Conservation (phyloP, 495 filamentous ascomycete genomes). For the Pseudevernia furfuracea region DNA sequence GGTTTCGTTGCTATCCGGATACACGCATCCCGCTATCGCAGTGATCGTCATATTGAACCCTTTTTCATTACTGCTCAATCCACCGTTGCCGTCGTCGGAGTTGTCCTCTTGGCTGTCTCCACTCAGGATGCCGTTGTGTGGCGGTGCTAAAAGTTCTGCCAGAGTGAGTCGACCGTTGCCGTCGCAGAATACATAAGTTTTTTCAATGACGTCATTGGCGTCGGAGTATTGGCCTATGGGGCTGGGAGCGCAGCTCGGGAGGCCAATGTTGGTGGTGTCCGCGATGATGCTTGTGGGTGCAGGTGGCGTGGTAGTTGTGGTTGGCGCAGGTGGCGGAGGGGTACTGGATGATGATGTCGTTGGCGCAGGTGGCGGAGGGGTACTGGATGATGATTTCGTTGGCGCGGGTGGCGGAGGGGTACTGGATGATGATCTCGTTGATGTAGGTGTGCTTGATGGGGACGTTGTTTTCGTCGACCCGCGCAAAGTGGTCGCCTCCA, state of each 20-base stretch:
- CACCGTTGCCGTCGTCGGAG: neutral
- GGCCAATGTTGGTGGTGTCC: neutral
- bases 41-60: constrained; percentile 2
- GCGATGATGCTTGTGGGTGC: neutral
- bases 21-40: neutral
- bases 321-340: neutral
- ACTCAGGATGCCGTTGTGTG: neutral
- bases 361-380: neutral
- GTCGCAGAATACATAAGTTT: neutral
- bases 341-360: neutral
- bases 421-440: neutral
- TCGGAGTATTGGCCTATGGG: neutral
- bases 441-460: neutral
- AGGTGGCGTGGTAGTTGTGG: neutral
- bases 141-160: neutral
- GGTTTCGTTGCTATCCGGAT: neutral
- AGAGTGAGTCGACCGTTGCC: neutral
- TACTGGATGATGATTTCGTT: neutral
- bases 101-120: neutral
- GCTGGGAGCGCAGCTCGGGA: neutral
- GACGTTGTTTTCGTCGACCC: neutral
- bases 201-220: neutral
- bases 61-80: neutral
- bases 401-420: neutral
- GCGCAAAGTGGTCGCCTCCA: neutral